Percentiles rank a stretch among this genome's conserved stretches.
phyloP scores from a whole-genome alignment of 805 yeast genomes.

The Lipomyces yamadae region DNA sequence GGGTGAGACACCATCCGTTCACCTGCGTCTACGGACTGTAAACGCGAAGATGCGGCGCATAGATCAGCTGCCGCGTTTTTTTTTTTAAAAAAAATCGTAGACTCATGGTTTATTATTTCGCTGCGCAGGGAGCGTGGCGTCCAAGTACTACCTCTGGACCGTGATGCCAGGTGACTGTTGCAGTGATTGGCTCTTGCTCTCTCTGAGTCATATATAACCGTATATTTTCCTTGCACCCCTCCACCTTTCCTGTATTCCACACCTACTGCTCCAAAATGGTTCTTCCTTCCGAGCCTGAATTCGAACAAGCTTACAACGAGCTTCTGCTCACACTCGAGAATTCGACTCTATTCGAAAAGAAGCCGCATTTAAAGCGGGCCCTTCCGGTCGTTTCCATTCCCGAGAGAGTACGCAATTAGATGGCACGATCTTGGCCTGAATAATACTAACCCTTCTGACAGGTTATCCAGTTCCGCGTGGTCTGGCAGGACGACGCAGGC shows the following conservation, averaged over 20 bases:
- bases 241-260: background rate
- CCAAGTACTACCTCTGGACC: too few relatives aligned
- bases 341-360: constrained; percentile 84
- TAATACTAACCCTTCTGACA: background rate
- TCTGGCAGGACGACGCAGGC: constrained; percentile 97
- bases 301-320: constrained; percentile 98
- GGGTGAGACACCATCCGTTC: too few relatives aligned
- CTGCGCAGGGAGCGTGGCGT: too few relatives aligned
- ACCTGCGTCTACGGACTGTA: too few relatives aligned
- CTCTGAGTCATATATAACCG: background rate
- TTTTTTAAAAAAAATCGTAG: too few relatives aligned
- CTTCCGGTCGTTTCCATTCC: constrained; percentile 91
- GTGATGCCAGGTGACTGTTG: background rate
- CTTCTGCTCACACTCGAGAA: constrained; percentile 84
- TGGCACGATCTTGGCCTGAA: background rate
- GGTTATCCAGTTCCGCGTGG: constrained; percentile 91
- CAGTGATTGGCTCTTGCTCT: background rate
- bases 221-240: background rate
- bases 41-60: background rate
- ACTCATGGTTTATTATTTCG: too few relatives aligned
- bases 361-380: constrained; percentile 88
- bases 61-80: constrained; percentile 1
- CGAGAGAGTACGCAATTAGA: constrained; percentile 61
- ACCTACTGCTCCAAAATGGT: constrained; percentile 23
- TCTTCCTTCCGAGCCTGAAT: constrained; percentile 90